Evolutionary conservation across 2,329 filamentous ascomycete species (phyloP).

Genomic region (Neonectria sp.): DNA sequence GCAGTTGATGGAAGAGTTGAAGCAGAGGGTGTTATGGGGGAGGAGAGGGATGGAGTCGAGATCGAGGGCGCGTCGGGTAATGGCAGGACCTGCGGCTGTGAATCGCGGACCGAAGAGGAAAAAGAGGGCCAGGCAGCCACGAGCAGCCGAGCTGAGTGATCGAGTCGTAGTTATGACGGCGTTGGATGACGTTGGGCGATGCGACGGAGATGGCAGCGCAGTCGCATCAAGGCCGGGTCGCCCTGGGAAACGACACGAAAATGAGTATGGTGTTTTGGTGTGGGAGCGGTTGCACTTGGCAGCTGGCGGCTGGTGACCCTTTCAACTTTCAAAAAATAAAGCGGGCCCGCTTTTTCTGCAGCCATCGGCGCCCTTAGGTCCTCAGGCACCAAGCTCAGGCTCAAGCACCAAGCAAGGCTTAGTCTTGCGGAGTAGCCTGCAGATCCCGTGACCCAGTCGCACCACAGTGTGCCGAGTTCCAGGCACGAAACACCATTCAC

Average conservation of each 20-base stretch:
- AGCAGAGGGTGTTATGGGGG: slow-evolving; percentile 21
- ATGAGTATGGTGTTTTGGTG: slow-evolving; percentile 48
- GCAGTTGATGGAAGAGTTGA: slow-evolving; percentile 10
- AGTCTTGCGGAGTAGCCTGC: slow-evolving; percentile 2
- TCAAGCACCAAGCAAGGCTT: background rate
- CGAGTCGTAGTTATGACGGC: slow-evolving; percentile 34
- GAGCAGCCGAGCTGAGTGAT: slow-evolving; percentile 34
- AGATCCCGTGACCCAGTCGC: slow-evolving; percentile 26
- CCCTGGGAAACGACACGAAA: slow-evolving; percentile 50
- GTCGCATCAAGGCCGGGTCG: slow-evolving; percentile 49
- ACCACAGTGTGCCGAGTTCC: slow-evolving; percentile 13
- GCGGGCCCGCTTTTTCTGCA: slow-evolving; percentile 26
- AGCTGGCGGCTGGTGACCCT: slow-evolving; percentile 42
- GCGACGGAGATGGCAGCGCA: slow-evolving; percentile 47
- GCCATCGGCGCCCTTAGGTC: background rate
- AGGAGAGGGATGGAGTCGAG: slow-evolving; percentile 32
- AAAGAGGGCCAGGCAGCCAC: slow-evolving; percentile 26
- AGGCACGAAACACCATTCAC: slow-evolving; percentile 2
- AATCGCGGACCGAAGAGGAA: slow-evolving; percentile 25
- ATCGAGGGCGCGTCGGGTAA: slow-evolving; percentile 33
- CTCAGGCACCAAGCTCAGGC: slow-evolving; percentile 29
- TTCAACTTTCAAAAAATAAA: slow-evolving; percentile 36
- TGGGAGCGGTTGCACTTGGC: slow-evolving; percentile 36
- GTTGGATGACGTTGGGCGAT: slow-evolving; percentile 41
- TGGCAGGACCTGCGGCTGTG: slow-evolving; percentile 19